Evolutionary conservation across 495 filamentous ascomycete genomes (phyloP), one percentile per base, ranked within the genome.

Genomic region (Penicillium pulvis): DNA sequence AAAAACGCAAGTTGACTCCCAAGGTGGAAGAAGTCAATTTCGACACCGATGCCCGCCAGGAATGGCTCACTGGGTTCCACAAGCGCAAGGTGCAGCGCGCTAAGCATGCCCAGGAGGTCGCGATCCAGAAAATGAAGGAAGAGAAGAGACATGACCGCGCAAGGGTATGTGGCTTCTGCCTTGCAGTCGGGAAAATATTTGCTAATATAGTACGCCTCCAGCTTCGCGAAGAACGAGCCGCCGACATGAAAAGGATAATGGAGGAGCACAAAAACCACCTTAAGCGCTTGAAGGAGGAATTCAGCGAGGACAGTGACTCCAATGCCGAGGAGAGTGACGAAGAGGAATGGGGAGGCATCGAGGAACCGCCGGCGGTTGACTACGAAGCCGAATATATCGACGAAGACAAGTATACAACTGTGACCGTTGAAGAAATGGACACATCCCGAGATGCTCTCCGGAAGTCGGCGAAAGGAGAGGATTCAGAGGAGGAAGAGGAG

Each of bases 341-440:
- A 10, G 87, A 83, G 63, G 20, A 23, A 23, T 89, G 84, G 85
- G 79, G 80, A 24, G 89, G 88, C 1, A 73, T 87, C 55, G 77
- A 60, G 51, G 85, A 88, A 47, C 73, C 81, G 10, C 79, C 81
- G 5, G 78, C 80, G 5, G 71, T 95, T 19, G 85, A 93, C 68
- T 85, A 88, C 62, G 91, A 97, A 66, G 93, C 93, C 53, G 92
- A 97, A 73, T 98, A 96, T 74, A 83, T 97, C 57, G 94, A 98
- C 73, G 94, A 98, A 71, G 93, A 97, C 66, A 89, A 88, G 71
- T 95, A 90, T 67, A 96, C 93, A 17, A 95, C 90, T 4, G 94
- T 98, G 30, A 97, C 91, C 0, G 85, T 98, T 0, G 92, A 97
- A 70, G 88, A 88, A n/a, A 91, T 98, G 68, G 89, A 88, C 64